A percentile compares a stretch with the other conserved stretches of the same genome.
phyloP scores from a whole-genome alignment of 306 rosid species.

The Sphenostylis stenocarpa region DNA sequence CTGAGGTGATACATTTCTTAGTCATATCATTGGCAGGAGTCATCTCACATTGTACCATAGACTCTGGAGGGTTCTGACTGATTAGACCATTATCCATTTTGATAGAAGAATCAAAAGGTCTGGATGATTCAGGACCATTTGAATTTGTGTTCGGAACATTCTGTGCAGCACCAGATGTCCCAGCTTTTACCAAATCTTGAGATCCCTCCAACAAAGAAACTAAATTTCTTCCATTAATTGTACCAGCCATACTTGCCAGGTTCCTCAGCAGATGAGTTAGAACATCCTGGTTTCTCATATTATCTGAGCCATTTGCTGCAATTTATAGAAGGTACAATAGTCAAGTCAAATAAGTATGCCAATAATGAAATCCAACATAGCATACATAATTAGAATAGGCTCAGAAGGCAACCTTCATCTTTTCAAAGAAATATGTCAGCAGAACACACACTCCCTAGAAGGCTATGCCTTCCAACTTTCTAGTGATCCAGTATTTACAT shows the following conservation, averaged over 20 bases:
- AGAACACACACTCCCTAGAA: not conserved
- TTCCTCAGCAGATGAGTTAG: constrained; percentile 67
- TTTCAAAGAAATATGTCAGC: constrained; percentile 10
- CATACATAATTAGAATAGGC: constrained; percentile 9
- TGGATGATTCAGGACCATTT: constrained; percentile 41
- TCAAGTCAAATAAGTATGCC: constrained; percentile 38
- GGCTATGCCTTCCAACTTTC: constrained; percentile 1
- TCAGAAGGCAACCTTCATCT: not conserved
- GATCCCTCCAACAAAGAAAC: constrained; percentile 61
- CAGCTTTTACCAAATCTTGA: constrained; percentile 56
- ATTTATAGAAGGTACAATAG: constrained; percentile 37
- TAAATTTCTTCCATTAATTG: constrained; percentile 56
- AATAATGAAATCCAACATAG: constrained; percentile 31
- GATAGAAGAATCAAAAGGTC: constrained; percentile 43
- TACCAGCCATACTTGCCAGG: constrained; percentile 61
- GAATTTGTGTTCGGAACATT: constrained; percentile 49
- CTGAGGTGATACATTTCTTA: constrained; percentile 42
- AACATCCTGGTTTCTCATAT: constrained; percentile 58
- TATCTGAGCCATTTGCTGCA: constrained; percentile 67
- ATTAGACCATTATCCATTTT: constrained; percentile 37
- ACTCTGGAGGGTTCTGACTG: constrained; percentile 30
- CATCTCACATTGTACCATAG: constrained; percentile 30
- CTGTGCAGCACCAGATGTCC: constrained; percentile 52
- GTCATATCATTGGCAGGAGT: constrained; percentile 39
- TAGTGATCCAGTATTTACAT: not conserved